Conservation (phyloP, 2,329 filamentous ascomycete genomes). For the Myrmaecium sp. region DNA sequence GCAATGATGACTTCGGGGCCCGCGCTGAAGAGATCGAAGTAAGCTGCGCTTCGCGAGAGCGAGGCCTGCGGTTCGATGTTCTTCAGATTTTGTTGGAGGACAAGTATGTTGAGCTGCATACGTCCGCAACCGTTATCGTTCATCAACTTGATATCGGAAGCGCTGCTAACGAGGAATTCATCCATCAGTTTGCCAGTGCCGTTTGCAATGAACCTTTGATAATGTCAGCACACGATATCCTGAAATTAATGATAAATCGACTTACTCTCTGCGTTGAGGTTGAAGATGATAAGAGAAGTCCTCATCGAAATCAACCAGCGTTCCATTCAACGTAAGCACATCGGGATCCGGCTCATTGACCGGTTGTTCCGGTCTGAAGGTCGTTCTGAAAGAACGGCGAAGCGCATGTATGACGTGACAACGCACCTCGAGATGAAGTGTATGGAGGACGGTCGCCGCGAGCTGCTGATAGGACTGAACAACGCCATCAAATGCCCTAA, state of each 20-base stretch:
- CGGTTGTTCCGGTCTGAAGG: conserved; percentile 45
- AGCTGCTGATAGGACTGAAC: conserved; percentile 70
- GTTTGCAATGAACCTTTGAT: conserved; percentile 11
- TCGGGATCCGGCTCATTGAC: conserved; percentile 63
- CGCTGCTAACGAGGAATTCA: conserved; percentile 9
- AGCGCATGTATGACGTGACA: conserved; percentile 74
- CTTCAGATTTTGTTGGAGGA: conserved; percentile 91
- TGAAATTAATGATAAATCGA: neutral
- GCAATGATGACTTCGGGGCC: conserved; percentile 49
- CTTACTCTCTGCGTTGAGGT: conserved; percentile 36
- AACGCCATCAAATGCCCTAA: conserved; percentile 69
- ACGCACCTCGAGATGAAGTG: conserved; percentile 75
- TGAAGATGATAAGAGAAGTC: conserved; percentile 59
- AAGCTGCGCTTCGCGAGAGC: conserved; percentile 45
- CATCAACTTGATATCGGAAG: conserved; percentile 14
- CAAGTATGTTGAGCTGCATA: conserved; percentile 85
- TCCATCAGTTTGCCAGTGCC: conserved; percentile 7
- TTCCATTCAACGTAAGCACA: conserved; percentile 68
- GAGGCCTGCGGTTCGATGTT: conserved; percentile 63
- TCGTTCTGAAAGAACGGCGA: conserved; percentile 30
- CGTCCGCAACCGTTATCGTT: conserved; percentile 69
- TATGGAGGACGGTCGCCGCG: conserved; percentile 61
- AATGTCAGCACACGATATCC: neutral
- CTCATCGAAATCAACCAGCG: conserved; percentile 77
- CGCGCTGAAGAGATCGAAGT: conserved; percentile 50